Evolutionary conservation across 73 alveolate genomes (phyloP).

Genomic region (Symbiodinium pilosum): DNA sequence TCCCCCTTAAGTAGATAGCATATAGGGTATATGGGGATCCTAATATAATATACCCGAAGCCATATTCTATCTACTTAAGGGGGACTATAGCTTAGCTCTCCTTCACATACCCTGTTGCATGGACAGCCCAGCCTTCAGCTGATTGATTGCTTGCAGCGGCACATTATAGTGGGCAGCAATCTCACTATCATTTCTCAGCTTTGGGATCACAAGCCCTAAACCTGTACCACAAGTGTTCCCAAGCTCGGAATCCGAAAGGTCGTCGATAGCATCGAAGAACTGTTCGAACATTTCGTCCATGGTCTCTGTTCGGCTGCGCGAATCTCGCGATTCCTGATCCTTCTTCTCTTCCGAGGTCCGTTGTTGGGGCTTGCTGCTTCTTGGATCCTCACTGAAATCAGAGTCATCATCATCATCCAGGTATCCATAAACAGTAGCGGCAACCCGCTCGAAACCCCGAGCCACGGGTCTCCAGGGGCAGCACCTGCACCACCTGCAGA

Average conservation of each 20-base stretch:
- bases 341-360: neutral
- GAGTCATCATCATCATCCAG: conserved; percentile 39
- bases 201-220: conserved; percentile 61
- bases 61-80: too few species aligned
- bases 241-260: conserved; percentile 52
- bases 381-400: conserved; percentile 73
- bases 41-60: too few species aligned
- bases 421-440: conserved; percentile 52
- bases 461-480: conserved; percentile 89
- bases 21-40: too few species aligned
- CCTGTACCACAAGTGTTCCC: conserved; percentile 26
- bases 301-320: neutral
- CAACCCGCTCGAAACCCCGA: conserved; percentile 86
- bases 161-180: conserved; percentile 63
- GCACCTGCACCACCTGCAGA: conserved; percentile 59
- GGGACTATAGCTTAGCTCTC: too few species aligned
- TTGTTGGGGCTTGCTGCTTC: conserved; percentile 12
- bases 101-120: neutral
- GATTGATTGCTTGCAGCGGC: conserved; percentile 69
- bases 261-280: conserved; percentile 85
- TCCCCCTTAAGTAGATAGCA: too few species aligned
- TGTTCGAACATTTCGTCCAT: conserved; percentile 90
- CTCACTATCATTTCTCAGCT: conserved; percentile 55
- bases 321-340: neutral
- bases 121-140: conserved; percentile 38